Evolutionary conservation across 2,329 filamentous ascomycete genomes (phyloP), one percentile per base, ranked within the genome.

Genomic region (Botryotinia calthae): DNA sequence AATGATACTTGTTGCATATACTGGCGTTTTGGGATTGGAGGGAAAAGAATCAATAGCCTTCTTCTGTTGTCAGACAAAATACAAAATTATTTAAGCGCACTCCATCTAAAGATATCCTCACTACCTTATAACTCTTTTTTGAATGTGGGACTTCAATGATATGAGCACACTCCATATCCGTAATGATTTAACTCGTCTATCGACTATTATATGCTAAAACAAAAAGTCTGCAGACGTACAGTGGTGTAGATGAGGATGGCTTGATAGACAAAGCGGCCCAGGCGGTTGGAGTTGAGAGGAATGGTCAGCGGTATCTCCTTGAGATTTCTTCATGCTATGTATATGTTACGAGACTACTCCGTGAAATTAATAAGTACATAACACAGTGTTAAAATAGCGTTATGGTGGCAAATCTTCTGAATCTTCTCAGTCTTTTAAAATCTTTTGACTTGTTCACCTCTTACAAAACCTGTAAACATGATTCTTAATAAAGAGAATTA

Each of bases 31-130:
- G 31, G 62, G 70, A 40, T 68, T 42, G 54, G 31, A 56, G 10
- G 42, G 37, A 72, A 68, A 51, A 37, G 44, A 48, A 40, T 48
- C 63, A 59, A 37, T 68, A 72, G 42, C 40, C 46, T 51, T n/a
- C 48, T 67, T 68, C 65, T 56, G 28, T 42, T 42, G 37, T 56
- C 48, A 42, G n/a, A n/a, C n/a, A 56, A 44, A 68, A 68, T 68
- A 56, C 31, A 7, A 56, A 68, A 42, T 48, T n/a, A 64, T 40
- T 40, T 25, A 37, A 56, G 31, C 68, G 25, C n/a, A 56, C 16
- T 51, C 25, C 14, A 25, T 58, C 37, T 14, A 40, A 7, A 18
- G 12, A 40, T 62, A 1, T 18, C 7, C 25, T 18, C 37, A n/a
- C 59, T 40, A n/a, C 1, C 16, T n/a, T n/a, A 5, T 16, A 16